These are phyloP conservation scores for Colletotrichum salicis DNA, from an alignment of 2,329 filamentous ascomycete species.

Conservation along the genomic window DNA sequence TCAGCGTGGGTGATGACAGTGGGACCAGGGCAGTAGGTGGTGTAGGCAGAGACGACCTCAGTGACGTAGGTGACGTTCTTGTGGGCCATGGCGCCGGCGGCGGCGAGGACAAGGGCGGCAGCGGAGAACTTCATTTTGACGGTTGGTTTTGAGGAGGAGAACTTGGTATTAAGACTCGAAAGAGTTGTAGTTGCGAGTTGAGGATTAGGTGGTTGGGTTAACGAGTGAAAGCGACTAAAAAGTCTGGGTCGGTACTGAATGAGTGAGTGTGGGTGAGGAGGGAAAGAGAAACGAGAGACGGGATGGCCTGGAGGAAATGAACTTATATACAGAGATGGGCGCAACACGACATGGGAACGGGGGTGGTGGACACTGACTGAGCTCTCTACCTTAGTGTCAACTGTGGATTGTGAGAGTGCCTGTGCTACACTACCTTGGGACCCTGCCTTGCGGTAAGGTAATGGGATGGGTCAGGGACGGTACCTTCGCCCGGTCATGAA, in stretches of 20 bases:
- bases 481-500: slow-evolving; percentile 27
- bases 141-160: slow-evolving; percentile 46
- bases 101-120: slow-evolving; percentile 63
- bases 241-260: slow-evolving; percentile 59
- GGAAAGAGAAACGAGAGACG: slow-evolving; percentile 45
- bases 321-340: slow-evolving; percentile 59
- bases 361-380: slow-evolving; percentile 8
- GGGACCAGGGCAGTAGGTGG: slow-evolving; percentile 77
- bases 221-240: slow-evolving; percentile 70
- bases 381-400: slow-evolving; percentile 25
- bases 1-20: slow-evolving; percentile 72
- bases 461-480: slow-evolving; percentile 26
- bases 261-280: slow-evolving; percentile 62
- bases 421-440: slow-evolving; percentile 10
- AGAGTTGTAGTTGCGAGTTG: slow-evolving; percentile 45
- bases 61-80: slow-evolving; percentile 69
- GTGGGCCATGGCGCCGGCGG: slow-evolving; percentile 55
- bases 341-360: slow-evolving; percentile 30
- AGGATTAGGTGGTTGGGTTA: slow-evolving; percentile 48
- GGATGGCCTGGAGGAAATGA: slow-evolving; percentile 51
- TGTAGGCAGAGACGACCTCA: slow-evolving; percentile 72
- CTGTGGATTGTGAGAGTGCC: slow-evolving; percentile 20
- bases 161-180: slow-evolving; percentile 43
- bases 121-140: slow-evolving; percentile 74
- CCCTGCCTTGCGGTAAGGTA: slow-evolving; percentile 27